Percentiles rank a stretch among this genome's conserved stretches.
phyloP scores from a whole-genome alignment of 352 stramenopile genomes.

The Sclerospora graminicola region DNA sequence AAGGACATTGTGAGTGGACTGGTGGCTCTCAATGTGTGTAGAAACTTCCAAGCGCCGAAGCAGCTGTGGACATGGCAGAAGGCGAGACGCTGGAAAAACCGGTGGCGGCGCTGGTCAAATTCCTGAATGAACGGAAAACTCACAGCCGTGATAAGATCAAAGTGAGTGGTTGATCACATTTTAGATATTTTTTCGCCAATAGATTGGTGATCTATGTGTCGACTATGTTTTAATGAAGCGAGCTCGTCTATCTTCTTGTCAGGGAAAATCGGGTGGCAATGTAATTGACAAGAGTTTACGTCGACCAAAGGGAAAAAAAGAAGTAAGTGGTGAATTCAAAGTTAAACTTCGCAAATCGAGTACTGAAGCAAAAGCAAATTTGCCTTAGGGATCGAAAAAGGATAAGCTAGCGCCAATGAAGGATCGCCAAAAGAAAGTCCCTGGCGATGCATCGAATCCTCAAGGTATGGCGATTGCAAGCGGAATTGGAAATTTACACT shows the following conservation, averaged over 20 bases:
- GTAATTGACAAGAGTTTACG: slow-evolving; percentile 28
- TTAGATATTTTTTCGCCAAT: neutral
- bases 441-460: slow-evolving; percentile 6
- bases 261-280: slow-evolving; percentile 30
- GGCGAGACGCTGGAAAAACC: slow-evolving; percentile 49
- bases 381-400: slow-evolving; percentile 20
- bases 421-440: slow-evolving; percentile 24
- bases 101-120: slow-evolving; percentile 67
- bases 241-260: slow-evolving; percentile 1
- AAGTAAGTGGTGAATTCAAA: slow-evolving; percentile 11
- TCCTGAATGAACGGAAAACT: slow-evolving; percentile 65
- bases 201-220: neutral
- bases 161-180: slow-evolving; percentile 14
- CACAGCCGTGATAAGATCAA: slow-evolving; percentile 59
- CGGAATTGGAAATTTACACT: neutral
- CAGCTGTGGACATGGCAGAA: slow-evolving; percentile 41
- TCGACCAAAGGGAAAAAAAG: slow-evolving; percentile 37
- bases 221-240: neutral
- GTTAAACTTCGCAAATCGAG: too few species aligned
- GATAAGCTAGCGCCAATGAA: slow-evolving; percentile 29
- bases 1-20: neutral
- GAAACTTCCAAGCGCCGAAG: slow-evolving; percentile 67
- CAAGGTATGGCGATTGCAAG: slow-evolving; percentile 8
- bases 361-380: neutral
- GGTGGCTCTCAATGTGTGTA: slow-evolving; percentile 10